Conservation (phyloP, 768 basidiomycete genomes). For the Lentinula guzmanii region DNA sequence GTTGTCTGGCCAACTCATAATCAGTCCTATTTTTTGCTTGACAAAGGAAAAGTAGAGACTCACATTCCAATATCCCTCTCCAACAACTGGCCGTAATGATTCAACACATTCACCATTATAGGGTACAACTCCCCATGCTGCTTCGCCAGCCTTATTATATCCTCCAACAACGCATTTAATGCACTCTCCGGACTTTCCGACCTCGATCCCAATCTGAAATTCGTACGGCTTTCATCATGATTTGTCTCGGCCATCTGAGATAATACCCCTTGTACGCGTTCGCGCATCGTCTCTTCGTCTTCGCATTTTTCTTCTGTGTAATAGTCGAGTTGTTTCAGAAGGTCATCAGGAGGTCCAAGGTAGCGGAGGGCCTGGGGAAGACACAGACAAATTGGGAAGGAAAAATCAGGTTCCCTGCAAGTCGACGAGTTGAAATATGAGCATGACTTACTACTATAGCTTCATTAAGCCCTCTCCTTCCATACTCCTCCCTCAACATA, state of each 20-base stretch:
- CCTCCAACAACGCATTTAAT: conserved; percentile 32
- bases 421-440: background rate
- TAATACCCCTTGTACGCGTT: conserved; percentile 41
- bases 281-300: conserved; percentile 80
- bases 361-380: conserved; percentile 64
- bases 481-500: conserved; percentile 76
- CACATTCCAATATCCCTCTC: conserved; percentile 58
- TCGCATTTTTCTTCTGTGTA: conserved; percentile 89
- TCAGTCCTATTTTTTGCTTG: too few species aligned
- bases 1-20: conserved; percentile 35
- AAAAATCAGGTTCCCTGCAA: background rate
- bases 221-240: conserved; percentile 30
- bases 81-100: conserved; percentile 48
- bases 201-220: conserved; percentile 37
- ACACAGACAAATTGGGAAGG: background rate
- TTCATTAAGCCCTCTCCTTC: conserved; percentile 78
- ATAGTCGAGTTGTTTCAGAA: conserved; percentile 76
- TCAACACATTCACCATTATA: conserved; percentile 53
- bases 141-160: conserved; percentile 54
- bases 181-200: background rate
- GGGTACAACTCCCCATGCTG: conserved; percentile 61
- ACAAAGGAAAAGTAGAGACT: conserved; percentile 18
- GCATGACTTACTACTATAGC: conserved; percentile 63
- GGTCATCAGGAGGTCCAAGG: conserved; percentile 63
- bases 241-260: conserved; percentile 14